phyloP scores from a whole-genome alignment of 768 basidiomycete genomes.

The Rhodotorula paludigena region DNA sequence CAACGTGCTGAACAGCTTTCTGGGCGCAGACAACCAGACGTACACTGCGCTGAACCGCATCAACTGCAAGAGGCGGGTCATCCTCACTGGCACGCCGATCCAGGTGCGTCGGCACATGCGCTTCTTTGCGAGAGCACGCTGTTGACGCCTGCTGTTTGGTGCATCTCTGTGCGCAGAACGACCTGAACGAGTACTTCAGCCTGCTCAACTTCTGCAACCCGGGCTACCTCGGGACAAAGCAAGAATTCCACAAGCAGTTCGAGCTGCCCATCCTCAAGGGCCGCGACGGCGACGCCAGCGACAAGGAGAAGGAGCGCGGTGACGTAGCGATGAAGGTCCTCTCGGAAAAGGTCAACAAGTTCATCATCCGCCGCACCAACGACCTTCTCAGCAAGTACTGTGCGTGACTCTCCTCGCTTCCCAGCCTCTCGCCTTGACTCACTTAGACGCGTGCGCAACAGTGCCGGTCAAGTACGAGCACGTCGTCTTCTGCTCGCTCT shows the following conservation, averaged over 20 bases:
- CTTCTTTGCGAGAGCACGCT: slow-evolving; percentile 59
- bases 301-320: slow-evolving; percentile 72
- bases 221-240: slow-evolving; percentile 62
- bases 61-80: slow-evolving; percentile 75
- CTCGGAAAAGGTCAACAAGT: slow-evolving; percentile 47
- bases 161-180: slow-evolving; percentile 57
- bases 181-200: slow-evolving; percentile 86
- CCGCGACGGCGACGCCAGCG: slow-evolving; percentile 68
- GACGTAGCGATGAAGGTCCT: slow-evolving; percentile 73
- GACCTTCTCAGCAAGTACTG: slow-evolving; percentile 79
- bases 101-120: slow-evolving; percentile 57
- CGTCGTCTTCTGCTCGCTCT: slow-evolving; percentile 86
- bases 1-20: slow-evolving; percentile 9
- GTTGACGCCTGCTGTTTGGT: slow-evolving; percentile 49
- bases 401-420: slow-evolving; percentile 54
- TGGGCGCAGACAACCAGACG: slow-evolving; percentile 26
- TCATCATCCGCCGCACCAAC: slow-evolving; percentile 86
- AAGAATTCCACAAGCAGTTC: slow-evolving; percentile 59
- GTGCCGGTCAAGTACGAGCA: slow-evolving; percentile 99
- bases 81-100: slow-evolving; percentile 93
- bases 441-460: slow-evolving; percentile 46
- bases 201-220: slow-evolving; percentile 98
- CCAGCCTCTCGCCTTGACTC: not conserved
- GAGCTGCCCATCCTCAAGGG: slow-evolving; percentile 84
- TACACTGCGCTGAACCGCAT: slow-evolving; percentile 63